Conservation (phyloP, 2,329 filamentous ascomycete species). For the Cryphonectria radicalis region DNA sequence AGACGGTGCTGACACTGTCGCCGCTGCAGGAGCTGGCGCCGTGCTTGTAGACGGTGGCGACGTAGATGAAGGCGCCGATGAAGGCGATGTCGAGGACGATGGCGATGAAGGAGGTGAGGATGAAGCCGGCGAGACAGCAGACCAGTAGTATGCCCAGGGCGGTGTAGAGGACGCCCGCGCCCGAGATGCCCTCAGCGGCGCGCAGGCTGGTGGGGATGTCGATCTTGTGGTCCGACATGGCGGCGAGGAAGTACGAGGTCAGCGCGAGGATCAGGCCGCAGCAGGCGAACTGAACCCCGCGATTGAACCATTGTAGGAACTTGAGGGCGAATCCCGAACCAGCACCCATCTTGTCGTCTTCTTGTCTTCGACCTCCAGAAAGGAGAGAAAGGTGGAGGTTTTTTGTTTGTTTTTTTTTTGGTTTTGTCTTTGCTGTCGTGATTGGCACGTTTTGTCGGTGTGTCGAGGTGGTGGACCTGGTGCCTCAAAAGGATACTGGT, state of each 20-base stretch:
- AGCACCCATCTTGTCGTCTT: slow-evolving; percentile 54
- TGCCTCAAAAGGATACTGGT: background rate
- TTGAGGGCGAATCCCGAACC: slow-evolving; percentile 68
- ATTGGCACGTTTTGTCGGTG: background rate
- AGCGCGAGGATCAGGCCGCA: slow-evolving; percentile 75
- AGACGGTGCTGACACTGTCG: slow-evolving; percentile 64
- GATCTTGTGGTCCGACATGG: slow-evolving; percentile 67
- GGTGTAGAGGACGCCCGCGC: slow-evolving; percentile 75
- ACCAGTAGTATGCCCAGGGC: slow-evolving; percentile 73
- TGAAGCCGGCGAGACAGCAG: slow-evolving; percentile 77
- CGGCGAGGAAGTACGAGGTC: slow-evolving; percentile 83
- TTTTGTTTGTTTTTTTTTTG: too few relatives aligned
- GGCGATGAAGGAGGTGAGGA: slow-evolving; percentile 72
- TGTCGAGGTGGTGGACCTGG: background rate
- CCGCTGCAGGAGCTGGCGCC: slow-evolving; percentile 68
- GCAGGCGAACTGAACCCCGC: slow-evolving; percentile 74
- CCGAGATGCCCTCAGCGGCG: slow-evolving; percentile 79
- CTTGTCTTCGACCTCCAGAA: background rate
- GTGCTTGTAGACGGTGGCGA: slow-evolving; percentile 73
- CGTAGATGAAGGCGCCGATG: slow-evolving; percentile 76
- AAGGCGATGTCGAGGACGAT: slow-evolving; percentile 80
- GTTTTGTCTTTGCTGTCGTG: background rate
- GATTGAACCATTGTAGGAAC: slow-evolving; percentile 70
- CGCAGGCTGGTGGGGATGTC: slow-evolving; percentile 67
- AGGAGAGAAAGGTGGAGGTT: background rate